These are phyloP conservation scores for Skeletonema marinoi DNA, from an alignment of 108 stramenopile species.

Conservation along the genomic window DNA sequence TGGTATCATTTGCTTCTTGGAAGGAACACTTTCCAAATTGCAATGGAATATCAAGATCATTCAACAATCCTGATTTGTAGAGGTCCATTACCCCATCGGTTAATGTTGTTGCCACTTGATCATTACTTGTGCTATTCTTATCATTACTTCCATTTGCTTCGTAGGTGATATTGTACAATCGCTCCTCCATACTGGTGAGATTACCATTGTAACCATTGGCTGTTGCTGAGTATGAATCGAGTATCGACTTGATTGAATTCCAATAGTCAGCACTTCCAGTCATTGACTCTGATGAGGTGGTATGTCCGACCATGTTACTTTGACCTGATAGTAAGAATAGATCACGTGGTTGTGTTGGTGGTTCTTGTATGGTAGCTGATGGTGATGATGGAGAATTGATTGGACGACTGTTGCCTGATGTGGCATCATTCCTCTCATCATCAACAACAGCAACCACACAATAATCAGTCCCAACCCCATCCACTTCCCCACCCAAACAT, in stretches of 20 bases:
- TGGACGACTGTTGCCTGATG: too few relatives aligned
- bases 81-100: not conserved
- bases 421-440: too few relatives aligned
- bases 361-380: not conserved
- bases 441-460: too few relatives aligned
- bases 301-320: constrained; percentile 10
- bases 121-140: not conserved
- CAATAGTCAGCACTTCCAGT: not conserved
- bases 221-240: not conserved
- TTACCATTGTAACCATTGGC: not conserved
- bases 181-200: too few relatives aligned
- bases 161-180: not conserved
- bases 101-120: not conserved
- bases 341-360: not conserved
- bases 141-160: too few relatives aligned
- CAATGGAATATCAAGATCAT: not conserved
- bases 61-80: not conserved
- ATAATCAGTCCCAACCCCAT: too few relatives aligned
- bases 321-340: constrained; percentile 12
- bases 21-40: not conserved
- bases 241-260: not conserved
- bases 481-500: too few relatives aligned
- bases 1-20: not conserved
- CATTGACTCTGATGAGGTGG: not conserved
- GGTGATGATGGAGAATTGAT: not conserved